A percentile compares a stretch with the other conserved stretches of the same genome.
These are phyloP conservation scores for Clarireedia paspali DNA, from an alignment of 2,329 filamentous ascomycete genomes.

Conservation along the genomic window DNA sequence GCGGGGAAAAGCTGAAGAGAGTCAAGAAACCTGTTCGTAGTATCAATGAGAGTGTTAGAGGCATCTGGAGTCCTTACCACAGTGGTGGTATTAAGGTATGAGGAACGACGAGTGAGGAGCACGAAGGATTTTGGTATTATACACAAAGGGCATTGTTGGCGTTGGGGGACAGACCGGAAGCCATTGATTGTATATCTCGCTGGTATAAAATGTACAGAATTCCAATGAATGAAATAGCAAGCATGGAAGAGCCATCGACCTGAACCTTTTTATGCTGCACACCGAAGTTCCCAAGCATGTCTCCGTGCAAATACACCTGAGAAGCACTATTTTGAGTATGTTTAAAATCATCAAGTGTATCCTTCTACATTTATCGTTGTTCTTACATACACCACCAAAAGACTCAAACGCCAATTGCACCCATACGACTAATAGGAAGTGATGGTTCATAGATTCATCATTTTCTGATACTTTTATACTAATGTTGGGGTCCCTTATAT, in stretches of 20 bases:
- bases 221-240: no score
- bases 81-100: constrained; percentile 36
- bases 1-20: constrained; percentile 63
- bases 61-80: constrained; percentile 65
- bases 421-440: neutral
- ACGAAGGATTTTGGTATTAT: constrained; percentile 12
- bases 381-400: no score
- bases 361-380: no score
- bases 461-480: neutral
- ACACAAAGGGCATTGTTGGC: constrained; percentile 18
- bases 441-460: neutral
- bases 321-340: no score
- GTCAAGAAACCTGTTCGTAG: constrained; percentile 57
- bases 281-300: no score
- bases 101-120: neutral
- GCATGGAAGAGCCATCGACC: no score
- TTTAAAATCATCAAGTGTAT: no score
- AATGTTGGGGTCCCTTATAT: neutral
- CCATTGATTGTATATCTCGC: neutral
- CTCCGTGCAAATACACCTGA: no score
- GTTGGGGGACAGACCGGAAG: constrained; percentile 12
- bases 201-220: no score
- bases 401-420: no score
- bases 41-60: constrained; percentile 58
- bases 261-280: no score